Percentiles rank a stretch among this genome's conserved stretches.
These are phyloP conservation scores for Lactifluus subvellereus DNA, from an alignment of 768 basidiomycete species.

Conservation along the genomic window DNA sequence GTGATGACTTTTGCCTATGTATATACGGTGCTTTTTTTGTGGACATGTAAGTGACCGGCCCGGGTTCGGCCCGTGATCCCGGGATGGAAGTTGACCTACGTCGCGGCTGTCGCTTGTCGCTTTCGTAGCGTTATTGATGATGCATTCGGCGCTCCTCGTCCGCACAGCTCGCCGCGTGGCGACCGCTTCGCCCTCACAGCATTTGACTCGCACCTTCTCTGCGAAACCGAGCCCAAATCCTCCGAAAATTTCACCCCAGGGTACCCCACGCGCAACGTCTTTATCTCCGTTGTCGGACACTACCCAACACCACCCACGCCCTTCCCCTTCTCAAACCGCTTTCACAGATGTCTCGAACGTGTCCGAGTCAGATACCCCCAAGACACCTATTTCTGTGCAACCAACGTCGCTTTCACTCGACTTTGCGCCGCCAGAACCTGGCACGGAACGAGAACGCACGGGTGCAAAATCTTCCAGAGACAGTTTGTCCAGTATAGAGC, in stretches of 20 bases:
- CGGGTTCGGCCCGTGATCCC: not conserved
- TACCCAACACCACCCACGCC: not conserved
- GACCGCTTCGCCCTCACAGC: not conserved
- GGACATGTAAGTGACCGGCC: not conserved
- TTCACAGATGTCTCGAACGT: not conserved
- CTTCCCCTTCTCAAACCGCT: constrained; percentile 2
- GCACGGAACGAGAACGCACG: constrained; percentile 48
- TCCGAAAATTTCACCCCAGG: constrained; percentile 6
- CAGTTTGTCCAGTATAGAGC: constrained; percentile 73
- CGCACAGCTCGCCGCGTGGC: constrained; percentile 6
- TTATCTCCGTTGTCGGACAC: not conserved
- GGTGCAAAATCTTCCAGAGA: constrained; percentile 77
- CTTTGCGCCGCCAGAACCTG: constrained; percentile 44
- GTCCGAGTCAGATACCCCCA: not conserved
- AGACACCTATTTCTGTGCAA: constrained; percentile 36
- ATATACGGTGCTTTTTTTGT: too few species aligned
- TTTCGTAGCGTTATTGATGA: not conserved
- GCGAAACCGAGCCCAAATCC: not conserved
- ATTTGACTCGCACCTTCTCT: not conserved
- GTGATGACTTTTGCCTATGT: too few species aligned
- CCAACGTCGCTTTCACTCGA: constrained; percentile 39
- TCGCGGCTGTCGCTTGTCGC: not conserved
- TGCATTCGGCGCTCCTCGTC: constrained; percentile 14
- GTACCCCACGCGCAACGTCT: not conserved
- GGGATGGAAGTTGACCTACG: not conserved